A percentile compares a stretch with the other conserved stretches of the same genome.
phyloP scores from a whole-genome alignment of 148 eudicot genomes.

The Chenopodium quinoa region DNA sequence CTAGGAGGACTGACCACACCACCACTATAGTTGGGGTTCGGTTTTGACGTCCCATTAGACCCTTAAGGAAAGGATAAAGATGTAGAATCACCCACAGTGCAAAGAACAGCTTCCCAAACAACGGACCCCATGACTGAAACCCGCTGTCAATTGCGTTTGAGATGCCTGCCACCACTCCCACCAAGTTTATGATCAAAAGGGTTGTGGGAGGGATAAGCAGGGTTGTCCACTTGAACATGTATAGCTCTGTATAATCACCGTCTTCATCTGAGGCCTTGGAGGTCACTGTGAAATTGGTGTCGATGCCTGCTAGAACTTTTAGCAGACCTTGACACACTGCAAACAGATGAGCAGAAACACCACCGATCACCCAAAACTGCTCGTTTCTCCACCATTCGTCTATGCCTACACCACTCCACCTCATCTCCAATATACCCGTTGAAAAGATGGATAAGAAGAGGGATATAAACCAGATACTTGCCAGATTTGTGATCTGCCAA shows the following conservation, averaged over 20 bases:
- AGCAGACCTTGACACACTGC: constrained; percentile 64
- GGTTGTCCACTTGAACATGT: constrained; percentile 55
- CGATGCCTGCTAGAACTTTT: constrained; percentile 57
- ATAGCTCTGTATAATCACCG: constrained; percentile 57
- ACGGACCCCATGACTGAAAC: constrained; percentile 57
- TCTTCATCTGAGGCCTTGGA: constrained; percentile 57
- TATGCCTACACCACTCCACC: constrained; percentile 64
- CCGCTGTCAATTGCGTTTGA: constrained; percentile 59
- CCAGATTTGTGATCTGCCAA: constrained; percentile 50
- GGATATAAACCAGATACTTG: constrained; percentile 46
- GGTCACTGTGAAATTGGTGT: constrained; percentile 62
- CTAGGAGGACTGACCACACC: constrained; percentile 58
- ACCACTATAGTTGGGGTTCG: constrained; percentile 54
- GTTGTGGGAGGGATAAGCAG: constrained; percentile 58
- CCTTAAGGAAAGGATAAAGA: constrained; percentile 64
- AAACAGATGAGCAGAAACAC: constrained; percentile 54
- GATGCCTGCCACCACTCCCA: constrained; percentile 48
- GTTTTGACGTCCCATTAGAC: constrained; percentile 54
- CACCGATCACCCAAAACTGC: constrained; percentile 68
- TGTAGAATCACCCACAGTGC: constrained; percentile 65
- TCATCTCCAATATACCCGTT: constrained; percentile 53
- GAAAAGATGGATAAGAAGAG: constrained; percentile 59
- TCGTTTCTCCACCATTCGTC: constrained; percentile 75
- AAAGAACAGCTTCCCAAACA: constrained; percentile 57
- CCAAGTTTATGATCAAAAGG: constrained; percentile 44